Percentiles rank a stretch among this genome's conserved stretches.
phyloP scores from a whole-genome alignment of 2,329 filamentous ascomycete species.

The Fusarium sacchari region DNA sequence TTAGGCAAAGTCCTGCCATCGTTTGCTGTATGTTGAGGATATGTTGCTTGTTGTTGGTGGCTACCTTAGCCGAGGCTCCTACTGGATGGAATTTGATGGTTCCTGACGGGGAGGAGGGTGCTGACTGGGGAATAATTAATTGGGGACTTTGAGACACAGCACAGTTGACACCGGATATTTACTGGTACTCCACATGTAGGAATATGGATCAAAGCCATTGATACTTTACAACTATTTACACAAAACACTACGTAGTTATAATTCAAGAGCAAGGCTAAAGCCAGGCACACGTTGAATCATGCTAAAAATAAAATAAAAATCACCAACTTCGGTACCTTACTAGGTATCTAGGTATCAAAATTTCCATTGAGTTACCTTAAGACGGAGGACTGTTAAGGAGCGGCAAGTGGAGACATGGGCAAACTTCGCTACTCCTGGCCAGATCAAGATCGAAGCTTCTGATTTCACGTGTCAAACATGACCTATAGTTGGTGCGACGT shows the following conservation, averaged over 20 bases:
- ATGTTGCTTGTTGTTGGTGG: background rate
- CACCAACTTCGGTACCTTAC: background rate
- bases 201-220: background rate
- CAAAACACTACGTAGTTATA: background rate
- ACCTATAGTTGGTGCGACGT: slow-evolving; percentile 20
- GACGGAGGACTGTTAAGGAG: background rate
- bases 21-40: background rate
- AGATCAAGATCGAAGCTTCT: slow-evolving; percentile 32
- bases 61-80: slow-evolving; percentile 18
- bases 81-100: slow-evolving; percentile 12
- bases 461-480: slow-evolving; percentile 42
- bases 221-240: background rate
- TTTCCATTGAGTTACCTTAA: background rate
- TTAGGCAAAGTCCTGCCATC: background rate
- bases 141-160: background rate
- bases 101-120: background rate
- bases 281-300: background rate
- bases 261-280: background rate
- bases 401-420: slow-evolving; percentile 16
- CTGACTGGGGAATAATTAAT: background rate
- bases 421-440: slow-evolving; percentile 1
- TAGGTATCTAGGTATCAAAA: background rate
- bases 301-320: background rate
- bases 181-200: background rate
- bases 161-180: background rate